Evolutionary conservation across 1,284 basidiomycete genomes (phyloP), one percentile per base, ranked within the genome.

Genomic region (Earliella scabrosa): DNA sequence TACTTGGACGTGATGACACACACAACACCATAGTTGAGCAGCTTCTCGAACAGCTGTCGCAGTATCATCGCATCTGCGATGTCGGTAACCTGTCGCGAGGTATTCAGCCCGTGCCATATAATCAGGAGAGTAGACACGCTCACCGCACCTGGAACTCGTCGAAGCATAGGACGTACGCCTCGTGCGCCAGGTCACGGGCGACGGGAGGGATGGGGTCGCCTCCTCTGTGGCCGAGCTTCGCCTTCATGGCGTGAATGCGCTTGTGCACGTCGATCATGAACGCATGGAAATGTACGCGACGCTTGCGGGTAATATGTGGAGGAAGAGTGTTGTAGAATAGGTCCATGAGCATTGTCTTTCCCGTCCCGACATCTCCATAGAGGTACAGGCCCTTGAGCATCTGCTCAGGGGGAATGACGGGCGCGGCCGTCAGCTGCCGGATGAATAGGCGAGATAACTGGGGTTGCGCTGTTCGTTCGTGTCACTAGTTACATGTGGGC

Each of bases 211-310:
- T 92, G 20, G 93, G 91, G 71, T 97, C 95, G 10, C 89, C 90
- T 24, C 89, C 87, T 14, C 78, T 71, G 63, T 79, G 73, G n/a
- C 87, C 88, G 76, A 85, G 76, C 61, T 84, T 80, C 51, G 80
- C 73, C 75, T 93, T 93, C 41, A 88, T 84, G 2, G 86, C 86
- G 66, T 97, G 95, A 5, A 97, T 77, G 10, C 95, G 87, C 70
- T 97, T 97, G 71, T 98, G 93, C 23, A 98, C 95, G 68, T 99
- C 97, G 61, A 98, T 90, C 97, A 99, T 99, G 79, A 99, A 99
- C 0, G 93, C 90, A 69, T 97, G 95, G 70, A 99, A 99, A 73
- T 99, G 97, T 18, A 98, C 93, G 34, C 97, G 83, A 36, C 90
- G 90, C 69, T 93, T 94, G 57, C 83, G 81, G 40, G 75, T 85